These are phyloP conservation scores for Teratosphaeria zuluensis DNA, from an alignment of 2,329 filamentous ascomycete species.

Conservation along the genomic window DNA sequence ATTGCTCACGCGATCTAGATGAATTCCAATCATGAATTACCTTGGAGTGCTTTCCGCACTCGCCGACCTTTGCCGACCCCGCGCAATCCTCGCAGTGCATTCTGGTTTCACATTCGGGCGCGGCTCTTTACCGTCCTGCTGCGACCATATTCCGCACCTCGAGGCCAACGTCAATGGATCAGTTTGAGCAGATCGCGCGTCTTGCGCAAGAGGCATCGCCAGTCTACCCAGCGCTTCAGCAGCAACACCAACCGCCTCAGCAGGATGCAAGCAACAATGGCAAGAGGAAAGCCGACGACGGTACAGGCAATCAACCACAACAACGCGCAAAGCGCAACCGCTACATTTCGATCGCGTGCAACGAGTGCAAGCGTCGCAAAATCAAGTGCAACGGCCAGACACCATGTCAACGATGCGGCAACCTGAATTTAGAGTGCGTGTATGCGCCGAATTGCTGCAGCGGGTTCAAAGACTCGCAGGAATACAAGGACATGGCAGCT, in stretches of 20 bases:
- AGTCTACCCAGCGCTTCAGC: not conserved
- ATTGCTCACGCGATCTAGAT: no score
- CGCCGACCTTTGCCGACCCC: no score
- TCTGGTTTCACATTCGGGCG: not conserved
- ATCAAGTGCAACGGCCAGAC: constrained; percentile 60
- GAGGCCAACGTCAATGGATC: not conserved
- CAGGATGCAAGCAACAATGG: not conserved
- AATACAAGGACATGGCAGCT: constrained; percentile 71
- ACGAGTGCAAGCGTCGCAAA: constrained; percentile 41
- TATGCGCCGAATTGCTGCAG: constrained; percentile 63
- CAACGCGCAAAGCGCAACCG: constrained; percentile 53
- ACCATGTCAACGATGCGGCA: constrained; percentile 56
- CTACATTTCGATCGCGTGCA: constrained; percentile 59
- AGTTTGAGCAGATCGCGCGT: constrained; percentile 1
- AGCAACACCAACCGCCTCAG: not conserved
- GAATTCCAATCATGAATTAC: not conserved
- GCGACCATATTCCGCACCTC: not conserved
- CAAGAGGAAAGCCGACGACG: constrained; percentile 2
- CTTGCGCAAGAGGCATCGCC: not conserved
- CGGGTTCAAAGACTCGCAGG: constrained; percentile 86
- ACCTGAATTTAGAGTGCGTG: constrained; percentile 52
- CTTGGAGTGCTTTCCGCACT: not conserved
- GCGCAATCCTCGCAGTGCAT: no score
- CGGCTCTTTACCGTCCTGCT: not conserved
- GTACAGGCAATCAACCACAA: constrained; percentile 18